phyloP scores from a whole-genome alignment of 208 protist genomes.

The Tritrichomonas foetus region DNA sequence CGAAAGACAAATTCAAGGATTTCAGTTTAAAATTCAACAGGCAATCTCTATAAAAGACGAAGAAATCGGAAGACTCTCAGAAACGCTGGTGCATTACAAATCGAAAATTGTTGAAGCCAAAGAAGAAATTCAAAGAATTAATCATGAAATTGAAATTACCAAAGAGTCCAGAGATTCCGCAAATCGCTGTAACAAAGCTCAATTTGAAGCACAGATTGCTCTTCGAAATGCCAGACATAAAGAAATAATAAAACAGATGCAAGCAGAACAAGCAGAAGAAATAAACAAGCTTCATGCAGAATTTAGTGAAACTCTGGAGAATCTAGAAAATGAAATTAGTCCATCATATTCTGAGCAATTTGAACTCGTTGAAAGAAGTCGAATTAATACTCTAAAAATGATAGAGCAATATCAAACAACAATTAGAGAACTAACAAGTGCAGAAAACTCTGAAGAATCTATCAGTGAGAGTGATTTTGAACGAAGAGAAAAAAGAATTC shows the following conservation, averaged over 20 bases:
- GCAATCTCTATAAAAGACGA: background rate
- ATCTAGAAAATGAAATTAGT: background rate
- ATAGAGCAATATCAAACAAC: background rate
- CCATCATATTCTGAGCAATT: background rate
- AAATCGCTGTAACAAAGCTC: background rate
- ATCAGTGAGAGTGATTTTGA: no score
- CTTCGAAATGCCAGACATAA: background rate
- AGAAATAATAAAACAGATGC: background rate
- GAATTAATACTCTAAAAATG: background rate
- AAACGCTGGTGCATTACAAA: background rate
- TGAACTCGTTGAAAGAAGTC: background rate
- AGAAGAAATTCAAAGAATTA: background rate
- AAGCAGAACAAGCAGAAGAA: background rate
- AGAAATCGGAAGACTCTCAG: background rate
- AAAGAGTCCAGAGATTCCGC: background rate
- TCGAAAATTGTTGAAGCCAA: conserved; percentile 17
- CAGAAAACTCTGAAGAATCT: no score
- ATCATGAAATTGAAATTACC: background rate
- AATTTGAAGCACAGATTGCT: background rate
- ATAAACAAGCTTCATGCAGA: background rate
- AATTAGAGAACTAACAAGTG: background rate
- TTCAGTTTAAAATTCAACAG: conserved; percentile 23
- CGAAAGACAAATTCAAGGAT: background rate
- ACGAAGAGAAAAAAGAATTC: no score
- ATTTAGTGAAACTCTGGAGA: background rate